phyloP scores from a whole-genome alignment of 164 flowering plant genomes.

The Taxillus chinensis region DNA sequence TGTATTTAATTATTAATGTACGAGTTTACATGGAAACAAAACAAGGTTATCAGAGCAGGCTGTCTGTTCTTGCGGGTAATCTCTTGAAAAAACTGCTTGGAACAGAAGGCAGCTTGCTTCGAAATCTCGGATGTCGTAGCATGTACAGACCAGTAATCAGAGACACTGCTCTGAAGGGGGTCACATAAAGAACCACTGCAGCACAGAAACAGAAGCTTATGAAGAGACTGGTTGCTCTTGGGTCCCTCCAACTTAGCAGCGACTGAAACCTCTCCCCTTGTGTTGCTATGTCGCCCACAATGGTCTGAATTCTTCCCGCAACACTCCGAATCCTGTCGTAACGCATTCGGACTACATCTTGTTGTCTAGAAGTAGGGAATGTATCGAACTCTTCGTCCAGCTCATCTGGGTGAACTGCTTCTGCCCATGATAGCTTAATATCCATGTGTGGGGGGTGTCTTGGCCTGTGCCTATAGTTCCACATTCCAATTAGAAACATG shows the following conservation, averaged over 20 bases:
- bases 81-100: slow-evolving; percentile 17
- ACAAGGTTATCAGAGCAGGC: slow-evolving; percentile 30
- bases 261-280: slow-evolving; percentile 58
- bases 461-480: slow-evolving; percentile 45
- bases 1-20: no score
- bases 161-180: slow-evolving; percentile 49
- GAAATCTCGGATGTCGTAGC: slow-evolving; percentile 22
- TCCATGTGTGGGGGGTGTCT: slow-evolving; percentile 56
- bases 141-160: slow-evolving; percentile 42
- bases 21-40: no score
- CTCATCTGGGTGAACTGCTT: slow-evolving; percentile 44
- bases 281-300: slow-evolving; percentile 53
- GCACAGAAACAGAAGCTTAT: slow-evolving; percentile 32
- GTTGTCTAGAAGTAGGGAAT: slow-evolving; percentile 37
- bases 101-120: slow-evolving; percentile 15
- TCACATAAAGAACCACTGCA: slow-evolving; percentile 38
- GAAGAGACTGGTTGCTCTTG: slow-evolving; percentile 48
- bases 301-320: slow-evolving; percentile 52
- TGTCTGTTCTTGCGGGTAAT: slow-evolving; percentile 9
- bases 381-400: slow-evolving; percentile 57
- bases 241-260: slow-evolving; percentile 51
- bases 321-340: slow-evolving; percentile 50
- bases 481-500: slow-evolving; percentile 50
- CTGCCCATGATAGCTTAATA: slow-evolving; percentile 49
- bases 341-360: slow-evolving; percentile 36